phyloP scores from a whole-genome alignment of 2,329 filamentous ascomycete genomes.

The Plectosphaerella sp. region DNA sequence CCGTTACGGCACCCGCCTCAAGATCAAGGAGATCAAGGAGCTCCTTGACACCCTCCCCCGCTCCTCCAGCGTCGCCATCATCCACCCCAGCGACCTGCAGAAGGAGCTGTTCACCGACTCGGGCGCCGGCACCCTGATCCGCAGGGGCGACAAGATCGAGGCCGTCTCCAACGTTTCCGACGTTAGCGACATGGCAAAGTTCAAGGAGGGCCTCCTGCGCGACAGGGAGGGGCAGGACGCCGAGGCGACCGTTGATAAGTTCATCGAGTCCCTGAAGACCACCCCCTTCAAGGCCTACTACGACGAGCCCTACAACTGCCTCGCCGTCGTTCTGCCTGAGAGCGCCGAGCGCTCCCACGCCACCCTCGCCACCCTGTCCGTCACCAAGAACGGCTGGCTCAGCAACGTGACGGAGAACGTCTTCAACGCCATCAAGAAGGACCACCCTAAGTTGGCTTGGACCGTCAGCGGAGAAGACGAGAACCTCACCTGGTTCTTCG shows the following conservation, averaged over 20 bases:
- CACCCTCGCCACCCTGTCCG: conserved; percentile 84
- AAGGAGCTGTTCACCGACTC: conserved; percentile 97
- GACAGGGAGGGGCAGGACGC: conserved; percentile 80
- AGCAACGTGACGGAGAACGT: conserved; percentile 95
- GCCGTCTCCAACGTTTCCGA: conserved; percentile 67
- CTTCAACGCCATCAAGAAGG: conserved; percentile 89
- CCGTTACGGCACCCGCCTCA: conserved; percentile 87
- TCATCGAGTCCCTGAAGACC: conserved; percentile 71
- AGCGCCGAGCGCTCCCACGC: conserved; percentile 63
- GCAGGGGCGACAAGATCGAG: conserved; percentile 84
- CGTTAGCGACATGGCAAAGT: conserved; percentile 68
- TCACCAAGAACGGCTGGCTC: conserved; percentile 91
- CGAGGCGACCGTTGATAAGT: conserved; percentile 78
- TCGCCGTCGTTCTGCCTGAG: conserved; percentile 82
- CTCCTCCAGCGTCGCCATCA: conserved; percentile 93
- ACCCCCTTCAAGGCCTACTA: conserved; percentile 89
- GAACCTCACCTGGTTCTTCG: conserved; percentile 97
- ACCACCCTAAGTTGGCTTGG: conserved; percentile 87
- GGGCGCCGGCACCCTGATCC: conserved; percentile 87
- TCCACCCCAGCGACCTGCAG: conserved; percentile 91
- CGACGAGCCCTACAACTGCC: conserved; percentile 87
- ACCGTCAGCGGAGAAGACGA: conserved; percentile 95
- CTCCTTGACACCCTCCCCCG: conserved; percentile 83
- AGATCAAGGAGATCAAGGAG: conserved; percentile 97
- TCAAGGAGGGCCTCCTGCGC: conserved; percentile 78